These are phyloP conservation scores for Diaporthe australafricana DNA, from an alignment of 2,329 filamentous ascomycete species.

Conservation along the genomic window DNA sequence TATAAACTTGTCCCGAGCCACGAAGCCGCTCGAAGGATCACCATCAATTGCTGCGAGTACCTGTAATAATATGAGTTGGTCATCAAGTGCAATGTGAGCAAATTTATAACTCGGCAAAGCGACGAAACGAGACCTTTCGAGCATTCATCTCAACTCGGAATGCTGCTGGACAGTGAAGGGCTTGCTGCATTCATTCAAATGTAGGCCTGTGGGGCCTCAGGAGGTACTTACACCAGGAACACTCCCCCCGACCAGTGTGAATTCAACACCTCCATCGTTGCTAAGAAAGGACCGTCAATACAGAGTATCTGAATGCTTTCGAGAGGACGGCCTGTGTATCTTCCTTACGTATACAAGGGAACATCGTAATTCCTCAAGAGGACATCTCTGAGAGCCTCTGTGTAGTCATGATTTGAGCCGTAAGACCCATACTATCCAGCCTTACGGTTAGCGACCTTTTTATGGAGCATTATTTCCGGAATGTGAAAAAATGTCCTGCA, in stretches of 20 bases:
- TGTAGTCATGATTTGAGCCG: conserved; percentile 58
- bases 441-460: neutral
- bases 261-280: conserved; percentile 59
- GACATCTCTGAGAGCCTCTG: conserved; percentile 53
- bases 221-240: conserved; percentile 48
- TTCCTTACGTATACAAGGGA: conserved; percentile 55
- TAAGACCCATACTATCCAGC: conserved; percentile 56
- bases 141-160: neutral
- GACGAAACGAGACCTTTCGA: no score
- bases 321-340: no score
- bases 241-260: conserved; percentile 55
- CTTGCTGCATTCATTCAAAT: no score
- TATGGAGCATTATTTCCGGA: neutral
- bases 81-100: neutral
- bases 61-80: neutral
- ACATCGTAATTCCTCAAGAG: conserved; percentile 55
- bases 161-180: no score
- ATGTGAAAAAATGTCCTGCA: neutral
- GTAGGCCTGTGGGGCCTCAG: neutral
- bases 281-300: neutral
- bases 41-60: conserved; percentile 60
- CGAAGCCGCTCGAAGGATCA: conserved; percentile 53
- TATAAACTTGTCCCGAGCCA: conserved; percentile 55
- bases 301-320: neutral
- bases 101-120: neutral